Base-by-base conservation (phyloP, 1,284 basidiomycete genomes). In the Cryptococcus jaspeensis region DNA sequence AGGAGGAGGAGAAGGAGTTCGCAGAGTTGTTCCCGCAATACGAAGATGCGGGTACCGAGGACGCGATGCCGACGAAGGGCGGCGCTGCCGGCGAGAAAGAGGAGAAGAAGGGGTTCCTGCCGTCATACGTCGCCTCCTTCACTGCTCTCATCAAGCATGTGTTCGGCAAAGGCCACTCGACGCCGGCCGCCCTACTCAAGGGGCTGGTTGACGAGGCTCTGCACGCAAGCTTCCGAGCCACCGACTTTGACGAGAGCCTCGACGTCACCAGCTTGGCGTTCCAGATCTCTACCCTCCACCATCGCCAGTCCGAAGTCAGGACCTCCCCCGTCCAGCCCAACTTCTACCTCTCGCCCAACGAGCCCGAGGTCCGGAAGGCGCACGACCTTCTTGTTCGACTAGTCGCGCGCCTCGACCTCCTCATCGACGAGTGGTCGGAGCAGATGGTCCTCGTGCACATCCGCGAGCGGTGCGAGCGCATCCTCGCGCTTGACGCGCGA, bases 401-500 rank as follows among this genome's bases (percentile, higher is more conserved):
- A 36, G 78, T 80, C 42, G 56, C 63, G 2, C 83, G 86, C 3
- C 79, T 96, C 22, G 67, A 79, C 18, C 56, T 51, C 1, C 81
- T 98, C 22, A 82, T 89, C 39, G 76, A 80, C 58, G 88, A 93
- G 64, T 98, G 92, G 92, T 95, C 96, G 0, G 96, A 99, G 63
- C 96, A 99, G 74, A 92, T 95, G 87, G 92, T 97, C 5, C 81
- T 98, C 35, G 89, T 88, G 53, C 88, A 97, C 74, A 83, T 99
- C 45, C 80, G 82, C 25, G 84, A 85, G 55, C 88, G 90, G 23
- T 94, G 90, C 67, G 82, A 88, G 38, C 78, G 81, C 6, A 82
- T 95, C 50, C 78, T 92, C 41, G 74, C 79, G 0, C 80, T 95
- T 18, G 81, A 84, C 53, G 78, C 89, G 5, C 79, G 83, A 46